Evolutionary conservation across 192 early-diverging fungal species (phyloP).

Genomic region (Pilobolus umbonatus): DNA sequence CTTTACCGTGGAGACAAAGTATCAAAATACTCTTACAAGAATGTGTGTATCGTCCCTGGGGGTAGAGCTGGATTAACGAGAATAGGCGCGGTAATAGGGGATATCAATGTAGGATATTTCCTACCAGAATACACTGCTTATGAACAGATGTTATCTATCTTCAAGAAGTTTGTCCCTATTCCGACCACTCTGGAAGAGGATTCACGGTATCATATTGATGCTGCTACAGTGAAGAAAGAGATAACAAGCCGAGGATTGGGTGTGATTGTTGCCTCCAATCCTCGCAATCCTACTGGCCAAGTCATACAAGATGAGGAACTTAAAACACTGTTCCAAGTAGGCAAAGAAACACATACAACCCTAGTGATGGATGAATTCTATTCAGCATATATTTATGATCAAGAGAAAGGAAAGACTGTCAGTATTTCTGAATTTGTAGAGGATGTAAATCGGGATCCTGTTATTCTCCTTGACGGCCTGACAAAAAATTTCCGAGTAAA

Average conservation of each 20-base stretch:
- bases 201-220: slow-evolving; percentile 41
- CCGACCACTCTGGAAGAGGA: slow-evolving; percentile 47
- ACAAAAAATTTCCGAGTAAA: slow-evolving; percentile 46
- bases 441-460: slow-evolving; percentile 46
- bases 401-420: slow-evolving; percentile 36
- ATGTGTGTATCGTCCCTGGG: slow-evolving; percentile 54
- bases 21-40: slow-evolving; percentile 47
- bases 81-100: slow-evolving; percentile 44
- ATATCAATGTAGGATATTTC: slow-evolving; percentile 53
- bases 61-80: slow-evolving; percentile 52
- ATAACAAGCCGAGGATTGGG: slow-evolving; percentile 42
- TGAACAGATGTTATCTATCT: slow-evolving; percentile 40
- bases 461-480: slow-evolving; percentile 44
- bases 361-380: slow-evolving; percentile 55
- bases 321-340: slow-evolving; percentile 34
- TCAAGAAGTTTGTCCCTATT: slow-evolving; percentile 51
- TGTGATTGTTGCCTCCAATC: slow-evolving; percentile 48
- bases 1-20: slow-evolving; percentile 38
- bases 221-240: slow-evolving; percentile 37
- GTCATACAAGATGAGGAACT: slow-evolving; percentile 42
- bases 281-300: slow-evolving; percentile 50
- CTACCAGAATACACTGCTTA: slow-evolving; percentile 49
- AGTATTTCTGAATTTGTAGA: slow-evolving; percentile 41
- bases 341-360: slow-evolving; percentile 37
- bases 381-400: slow-evolving; percentile 47